Percentiles rank a stretch among this genome's conserved stretches.
Evolutionary conservation across 306 rosid species (phyloP).

Genomic region (Casuarina equisetifolia): DNA sequence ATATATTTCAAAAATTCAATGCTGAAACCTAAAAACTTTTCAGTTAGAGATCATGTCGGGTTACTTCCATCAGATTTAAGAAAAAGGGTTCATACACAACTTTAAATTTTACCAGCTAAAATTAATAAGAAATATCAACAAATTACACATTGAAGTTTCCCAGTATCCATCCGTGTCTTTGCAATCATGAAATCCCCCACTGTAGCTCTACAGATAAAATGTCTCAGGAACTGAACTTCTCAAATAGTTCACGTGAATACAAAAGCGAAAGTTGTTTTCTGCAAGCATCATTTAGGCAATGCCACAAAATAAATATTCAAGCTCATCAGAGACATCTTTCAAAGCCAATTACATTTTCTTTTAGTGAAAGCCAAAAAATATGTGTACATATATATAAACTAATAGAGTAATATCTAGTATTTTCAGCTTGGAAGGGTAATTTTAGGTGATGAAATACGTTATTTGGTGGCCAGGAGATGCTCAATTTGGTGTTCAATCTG

Average conservation of each 20-base stretch:
- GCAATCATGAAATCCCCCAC: neutral
- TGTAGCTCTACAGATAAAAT: neutral
- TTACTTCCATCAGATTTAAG: slow-evolving; percentile 21
- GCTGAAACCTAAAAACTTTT: neutral
- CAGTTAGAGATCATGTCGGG: neutral
- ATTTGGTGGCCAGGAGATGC: slow-evolving; percentile 6
- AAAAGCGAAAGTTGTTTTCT: slow-evolving; percentile 3
- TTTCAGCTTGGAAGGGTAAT: neutral
- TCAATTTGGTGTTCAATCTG: slow-evolving; percentile 27
- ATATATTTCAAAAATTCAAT: slow-evolving; percentile 7
- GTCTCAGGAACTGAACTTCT: slow-evolving; percentile 1
- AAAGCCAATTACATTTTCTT: neutral
- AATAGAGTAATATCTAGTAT: neutral
- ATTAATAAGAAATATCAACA: neutral
- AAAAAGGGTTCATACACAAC: slow-evolving; percentile 15
- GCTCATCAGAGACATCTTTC: slow-evolving; percentile 1
- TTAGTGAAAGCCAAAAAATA: neutral
- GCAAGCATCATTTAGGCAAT: slow-evolving; percentile 8
- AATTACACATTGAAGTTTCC: slow-evolving; percentile 8
- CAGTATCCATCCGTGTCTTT: slow-evolving; percentile 4
- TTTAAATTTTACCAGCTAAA: slow-evolving; percentile 1
- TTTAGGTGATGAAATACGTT: neutral
- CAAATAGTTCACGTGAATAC: neutral
- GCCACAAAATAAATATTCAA: neutral
- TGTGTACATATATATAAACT: neutral